Conservation (phyloP, 768 basidiomycete species). For the Suillus discolor region DNA sequence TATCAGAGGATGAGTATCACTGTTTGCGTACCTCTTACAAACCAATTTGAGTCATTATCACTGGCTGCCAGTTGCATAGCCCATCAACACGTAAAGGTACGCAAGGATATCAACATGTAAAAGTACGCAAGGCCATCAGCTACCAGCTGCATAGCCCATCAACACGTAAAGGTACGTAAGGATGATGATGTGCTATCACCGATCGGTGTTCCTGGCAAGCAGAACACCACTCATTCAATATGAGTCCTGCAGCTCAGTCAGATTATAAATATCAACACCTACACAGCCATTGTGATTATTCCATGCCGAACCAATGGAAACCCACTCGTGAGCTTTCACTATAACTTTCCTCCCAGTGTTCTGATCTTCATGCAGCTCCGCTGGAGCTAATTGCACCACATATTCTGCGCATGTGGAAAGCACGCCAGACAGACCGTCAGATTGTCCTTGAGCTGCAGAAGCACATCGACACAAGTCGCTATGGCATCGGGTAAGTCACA, state of each 20-base stretch:
- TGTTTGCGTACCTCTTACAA: no score
- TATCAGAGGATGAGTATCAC: no score
- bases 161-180: no score
- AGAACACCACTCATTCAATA: no score
- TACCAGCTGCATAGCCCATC: no score
- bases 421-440: slow-evolving; percentile 26
- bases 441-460: slow-evolving; percentile 26
- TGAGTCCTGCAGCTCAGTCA: neutral
- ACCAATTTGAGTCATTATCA: no score
- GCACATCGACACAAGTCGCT: slow-evolving; percentile 23
- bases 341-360: neutral
- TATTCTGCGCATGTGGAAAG: slow-evolving; percentile 25
- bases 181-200: no score
- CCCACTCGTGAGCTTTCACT: slow-evolving; percentile 7
- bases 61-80: no score
- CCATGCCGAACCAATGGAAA: slow-evolving; percentile 9
- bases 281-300: neutral
- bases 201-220: no score
- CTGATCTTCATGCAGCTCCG: slow-evolving; percentile 16
- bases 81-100: no score
- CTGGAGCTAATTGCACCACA: slow-evolving; percentile 13
- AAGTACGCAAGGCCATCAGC: no score
- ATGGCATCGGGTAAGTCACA: slow-evolving; percentile 24
- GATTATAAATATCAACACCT: neutral
- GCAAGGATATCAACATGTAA: no score